These are phyloP conservation scores for Pichia thaimueangensis DNA, from an alignment of 805 yeast genomes.

Conservation along the genomic window DNA sequence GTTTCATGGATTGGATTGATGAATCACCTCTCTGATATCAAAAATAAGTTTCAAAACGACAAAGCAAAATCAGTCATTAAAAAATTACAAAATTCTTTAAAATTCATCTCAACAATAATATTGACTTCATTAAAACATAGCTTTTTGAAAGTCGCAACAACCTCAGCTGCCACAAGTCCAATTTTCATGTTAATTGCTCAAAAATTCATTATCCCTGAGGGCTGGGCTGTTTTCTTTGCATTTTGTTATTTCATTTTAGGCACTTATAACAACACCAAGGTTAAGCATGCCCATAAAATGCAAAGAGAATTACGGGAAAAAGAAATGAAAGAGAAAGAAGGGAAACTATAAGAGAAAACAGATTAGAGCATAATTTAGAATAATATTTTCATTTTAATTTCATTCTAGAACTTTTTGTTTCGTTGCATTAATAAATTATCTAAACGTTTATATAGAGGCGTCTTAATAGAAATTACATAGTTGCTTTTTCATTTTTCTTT, in stretches of 20 bases:
- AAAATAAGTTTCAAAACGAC: conserved; percentile 1
- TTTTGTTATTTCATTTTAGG: conserved; percentile 54
- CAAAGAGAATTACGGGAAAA: conserved; percentile 8
- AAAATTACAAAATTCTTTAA: conserved; percentile 15
- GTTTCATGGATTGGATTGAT: conserved; percentile 49
- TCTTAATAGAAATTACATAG: too few relatives aligned
- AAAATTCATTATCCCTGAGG: conserved; percentile 46
- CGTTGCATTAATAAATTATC: too few relatives aligned
- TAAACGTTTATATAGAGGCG: too few relatives aligned
- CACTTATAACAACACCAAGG: conserved; percentile 52
- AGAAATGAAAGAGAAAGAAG: too few relatives aligned
- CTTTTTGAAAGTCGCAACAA: conserved; percentile 40
- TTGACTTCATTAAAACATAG: conserved; percentile 35
- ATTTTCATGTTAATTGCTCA: conserved; percentile 51
- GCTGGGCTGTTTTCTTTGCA: conserved; percentile 61
- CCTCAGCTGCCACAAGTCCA: conserved; percentile 51
- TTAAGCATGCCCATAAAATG: conserved; percentile 30
- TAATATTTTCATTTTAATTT: too few relatives aligned
- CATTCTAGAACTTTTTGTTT: too few relatives aligned
- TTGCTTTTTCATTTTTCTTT: not conserved
- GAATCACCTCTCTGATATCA: conserved; percentile 25
- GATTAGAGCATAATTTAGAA: too few relatives aligned
- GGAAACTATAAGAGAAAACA: too few relatives aligned
- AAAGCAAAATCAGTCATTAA: conserved; percentile 1
- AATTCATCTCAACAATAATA: conserved; percentile 16